Conservation (phyloP, 2,329 filamentous ascomycete species). For the Dactylella cylindrospora region DNA sequence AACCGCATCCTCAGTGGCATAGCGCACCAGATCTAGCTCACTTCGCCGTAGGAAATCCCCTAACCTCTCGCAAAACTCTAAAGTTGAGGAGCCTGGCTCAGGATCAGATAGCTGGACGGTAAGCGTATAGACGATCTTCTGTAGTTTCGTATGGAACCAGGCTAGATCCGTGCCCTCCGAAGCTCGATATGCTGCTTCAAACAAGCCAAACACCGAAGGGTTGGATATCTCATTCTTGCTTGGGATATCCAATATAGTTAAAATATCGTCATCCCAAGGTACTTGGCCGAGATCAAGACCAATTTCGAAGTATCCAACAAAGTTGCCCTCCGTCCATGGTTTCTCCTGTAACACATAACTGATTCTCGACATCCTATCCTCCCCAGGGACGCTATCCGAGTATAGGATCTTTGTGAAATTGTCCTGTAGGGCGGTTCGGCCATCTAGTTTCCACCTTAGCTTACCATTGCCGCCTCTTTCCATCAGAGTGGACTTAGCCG, state of each 20-base stretch:
- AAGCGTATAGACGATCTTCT: constrained; percentile 20
- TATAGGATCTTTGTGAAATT: constrained; percentile 13
- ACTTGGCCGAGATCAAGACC: constrained; percentile 32
- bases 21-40: constrained; percentile 19
- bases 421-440: neutral
- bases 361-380: too few relatives aligned
- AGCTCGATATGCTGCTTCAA: constrained; percentile 24
- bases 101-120: constrained; percentile 19
- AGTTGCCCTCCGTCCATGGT: too few relatives aligned
- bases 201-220: constrained; percentile 6
- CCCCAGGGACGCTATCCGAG: too few relatives aligned
- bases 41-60: constrained; percentile 19
- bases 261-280: constrained; percentile 17
- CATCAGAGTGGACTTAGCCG: constrained; percentile 1
- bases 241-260: neutral
- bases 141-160: constrained; percentile 23
- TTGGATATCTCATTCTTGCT: neutral
- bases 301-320: constrained; percentile 15
- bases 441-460: constrained; percentile 14
- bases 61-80: constrained; percentile 5
- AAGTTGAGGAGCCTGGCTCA: too few relatives aligned
- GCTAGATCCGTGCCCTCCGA: constrained; percentile 21
- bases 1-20: constrained; percentile 27
- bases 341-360: too few relatives aligned
- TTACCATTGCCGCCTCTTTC: constrained; percentile 15